Evolutionary conservation across 2,329 filamentous ascomycete species (phyloP).

Genomic region (Trichoderma breve): DNA sequence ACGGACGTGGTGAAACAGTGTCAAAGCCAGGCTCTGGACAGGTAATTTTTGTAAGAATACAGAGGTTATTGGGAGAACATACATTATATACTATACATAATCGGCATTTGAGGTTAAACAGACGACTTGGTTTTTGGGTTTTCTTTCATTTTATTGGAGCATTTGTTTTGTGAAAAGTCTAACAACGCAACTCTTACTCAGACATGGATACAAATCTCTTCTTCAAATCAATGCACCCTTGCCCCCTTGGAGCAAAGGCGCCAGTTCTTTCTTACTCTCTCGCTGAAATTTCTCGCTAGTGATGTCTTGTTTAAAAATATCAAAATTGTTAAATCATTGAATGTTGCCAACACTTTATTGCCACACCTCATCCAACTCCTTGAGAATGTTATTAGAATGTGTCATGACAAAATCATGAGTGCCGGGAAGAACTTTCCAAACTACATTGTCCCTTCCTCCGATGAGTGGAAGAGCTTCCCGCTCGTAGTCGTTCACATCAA

Average conservation of each 20-base stretch:
- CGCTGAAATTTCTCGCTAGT: background rate
- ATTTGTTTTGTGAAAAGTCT: background rate
- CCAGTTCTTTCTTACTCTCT: background rate
- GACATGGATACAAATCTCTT: background rate
- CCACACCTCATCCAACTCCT: constrained; percentile 51
- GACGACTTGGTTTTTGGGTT: background rate
- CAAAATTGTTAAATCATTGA: background rate
- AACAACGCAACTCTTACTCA: background rate
- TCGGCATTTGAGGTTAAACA: background rate
- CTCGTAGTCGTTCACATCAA: constrained; percentile 50
- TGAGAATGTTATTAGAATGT: constrained; percentile 44
- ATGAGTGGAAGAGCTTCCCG: constrained; percentile 50
- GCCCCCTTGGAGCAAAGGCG: background rate
- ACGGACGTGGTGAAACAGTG: constrained; percentile 42
- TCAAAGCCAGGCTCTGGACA: constrained; percentile 57
- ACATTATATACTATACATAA: background rate
- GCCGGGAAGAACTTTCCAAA: constrained; percentile 52
- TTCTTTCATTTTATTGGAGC: background rate
- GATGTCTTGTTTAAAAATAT: background rate
- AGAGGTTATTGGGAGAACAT: background rate
- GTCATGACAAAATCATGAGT: constrained; percentile 64
- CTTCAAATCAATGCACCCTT: background rate
- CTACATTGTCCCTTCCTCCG: constrained; percentile 48
- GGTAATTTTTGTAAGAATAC: constrained; percentile 31
- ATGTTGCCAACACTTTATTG: constrained; percentile 13